Evolutionary conservation across 768 basidiomycete genomes (phyloP).

Genomic region (Tubosaeta sp.): DNA sequence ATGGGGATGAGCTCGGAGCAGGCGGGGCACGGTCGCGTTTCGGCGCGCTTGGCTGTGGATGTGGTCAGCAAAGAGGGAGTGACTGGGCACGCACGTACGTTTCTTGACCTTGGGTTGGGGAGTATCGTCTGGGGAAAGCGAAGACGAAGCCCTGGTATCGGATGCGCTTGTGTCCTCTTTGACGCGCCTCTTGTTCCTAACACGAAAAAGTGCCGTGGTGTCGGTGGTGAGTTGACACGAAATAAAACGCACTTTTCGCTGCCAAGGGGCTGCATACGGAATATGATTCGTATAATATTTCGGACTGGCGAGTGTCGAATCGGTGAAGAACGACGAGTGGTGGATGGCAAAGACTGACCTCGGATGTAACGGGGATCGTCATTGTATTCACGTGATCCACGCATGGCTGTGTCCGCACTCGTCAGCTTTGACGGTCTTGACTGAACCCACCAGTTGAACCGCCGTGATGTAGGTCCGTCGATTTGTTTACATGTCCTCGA

Average conservation of each 20-base stretch:
- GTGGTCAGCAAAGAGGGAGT: background rate
- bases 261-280: constrained; percentile 8
- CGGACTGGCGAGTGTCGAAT: background rate
- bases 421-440: too few species aligned
- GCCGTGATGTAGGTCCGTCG: too few species aligned
- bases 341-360: constrained; percentile 7
- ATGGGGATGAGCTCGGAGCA: constrained; percentile 71
- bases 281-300: background rate
- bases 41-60: constrained; percentile 61
- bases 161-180: constrained; percentile 15
- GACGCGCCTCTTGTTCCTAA: constrained; percentile 50
- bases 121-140: constrained; percentile 34
- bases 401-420: too few species aligned
- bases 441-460: too few species aligned
- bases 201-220: background rate
- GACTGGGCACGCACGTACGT: constrained; percentile 33
- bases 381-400: constrained; percentile 12
- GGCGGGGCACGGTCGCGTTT: constrained; percentile 71
- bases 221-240: background rate
- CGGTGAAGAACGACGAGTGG: constrained; percentile 6
- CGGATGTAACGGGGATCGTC: constrained; percentile 12
- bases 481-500: too few species aligned
- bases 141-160: constrained; percentile 24
- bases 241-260: constrained; percentile 26
- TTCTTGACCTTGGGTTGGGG: constrained; percentile 41